A percentile compares a stretch with the other conserved stretches of the same genome.
Conservation (phyloP, 768 basidiomycete species). For the Xerocomus spinulosus region DNA sequence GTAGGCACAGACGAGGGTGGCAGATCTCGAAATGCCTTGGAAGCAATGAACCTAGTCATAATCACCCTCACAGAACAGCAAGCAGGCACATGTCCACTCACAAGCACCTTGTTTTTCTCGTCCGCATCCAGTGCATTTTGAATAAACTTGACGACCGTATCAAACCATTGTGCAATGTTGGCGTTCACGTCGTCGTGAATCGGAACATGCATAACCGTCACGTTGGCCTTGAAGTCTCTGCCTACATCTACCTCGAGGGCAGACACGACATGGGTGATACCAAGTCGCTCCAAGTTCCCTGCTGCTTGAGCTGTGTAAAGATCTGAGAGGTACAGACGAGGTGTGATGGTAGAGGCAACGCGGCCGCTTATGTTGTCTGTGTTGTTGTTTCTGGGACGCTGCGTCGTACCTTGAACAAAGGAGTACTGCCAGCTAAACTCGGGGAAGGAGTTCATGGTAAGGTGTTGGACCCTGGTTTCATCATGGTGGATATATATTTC, state of each 20-base stretch:
- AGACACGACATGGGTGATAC: slow-evolving; percentile 72
- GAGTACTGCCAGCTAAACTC: slow-evolving; percentile 27
- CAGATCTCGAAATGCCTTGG: slow-evolving; percentile 70
- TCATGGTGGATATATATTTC: slow-evolving; percentile 3
- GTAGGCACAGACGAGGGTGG: slow-evolving; percentile 75
- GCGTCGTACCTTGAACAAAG: slow-evolving; percentile 18
- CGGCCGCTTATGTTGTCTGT: slow-evolving; percentile 15
- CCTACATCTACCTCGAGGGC: slow-evolving; percentile 46
- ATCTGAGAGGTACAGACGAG: slow-evolving; percentile 61
- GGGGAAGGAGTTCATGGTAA: slow-evolving; percentile 32
- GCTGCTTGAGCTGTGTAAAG: slow-evolving; percentile 49
- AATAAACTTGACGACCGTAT: slow-evolving; percentile 51
- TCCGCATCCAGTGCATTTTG: slow-evolving; percentile 42
- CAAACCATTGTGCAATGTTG: slow-evolving; percentile 45
- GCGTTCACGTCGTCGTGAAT: slow-evolving; percentile 38
- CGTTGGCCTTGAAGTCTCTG: slow-evolving; percentile 21
- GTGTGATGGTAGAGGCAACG: slow-evolving; percentile 33
- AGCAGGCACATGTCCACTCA: slow-evolving; percentile 26
- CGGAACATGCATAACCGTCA: slow-evolving; percentile 50
- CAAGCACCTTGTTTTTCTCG: slow-evolving; percentile 44
- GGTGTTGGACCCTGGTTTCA: slow-evolving; percentile 3
- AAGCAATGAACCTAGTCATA: slow-evolving; percentile 64
- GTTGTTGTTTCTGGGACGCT: slow-evolving; percentile 5
- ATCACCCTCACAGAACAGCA: not conserved
- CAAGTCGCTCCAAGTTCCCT: slow-evolving; percentile 46